phyloP scores from a whole-genome alignment of 805 yeast genomes.

The Metschnikowia lochheadii region DNA sequence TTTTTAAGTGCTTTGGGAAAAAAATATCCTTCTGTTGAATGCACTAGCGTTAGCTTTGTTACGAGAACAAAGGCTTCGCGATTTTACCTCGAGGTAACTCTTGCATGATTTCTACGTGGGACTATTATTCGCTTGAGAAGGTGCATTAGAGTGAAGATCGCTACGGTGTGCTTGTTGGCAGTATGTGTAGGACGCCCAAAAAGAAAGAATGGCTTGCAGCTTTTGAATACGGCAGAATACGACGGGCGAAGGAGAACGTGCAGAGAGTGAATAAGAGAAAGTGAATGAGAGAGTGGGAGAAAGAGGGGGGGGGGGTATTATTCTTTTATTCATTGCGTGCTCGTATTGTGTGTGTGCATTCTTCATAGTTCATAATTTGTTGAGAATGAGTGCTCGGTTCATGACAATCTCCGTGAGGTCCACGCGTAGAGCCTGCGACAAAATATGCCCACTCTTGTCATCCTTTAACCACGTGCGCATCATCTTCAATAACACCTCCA shows the following conservation, averaged over 20 bases:
- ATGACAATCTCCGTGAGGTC: slow-evolving; percentile 29
- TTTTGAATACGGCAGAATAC: not conserved
- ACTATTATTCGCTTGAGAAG: not conserved
- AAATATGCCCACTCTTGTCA: slow-evolving; percentile 12
- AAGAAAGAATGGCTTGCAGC: not conserved
- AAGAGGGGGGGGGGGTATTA: not conserved
- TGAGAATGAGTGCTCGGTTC: slow-evolving; percentile 29
- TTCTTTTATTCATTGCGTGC: not conserved
- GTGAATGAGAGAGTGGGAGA: too few relatives aligned
- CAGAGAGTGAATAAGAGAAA: not conserved
- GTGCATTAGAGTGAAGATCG: not conserved
- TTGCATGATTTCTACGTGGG: slow-evolving; percentile 2
- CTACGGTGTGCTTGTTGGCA: not conserved
- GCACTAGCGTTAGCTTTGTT: not conserved
- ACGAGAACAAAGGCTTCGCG: not conserved
- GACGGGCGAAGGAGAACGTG: not conserved
- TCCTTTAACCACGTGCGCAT: slow-evolving; percentile 31
- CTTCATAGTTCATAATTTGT: slow-evolving; percentile 22
- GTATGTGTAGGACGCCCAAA: not conserved
- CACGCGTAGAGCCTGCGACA: slow-evolving; percentile 24
- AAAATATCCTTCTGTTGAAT: too few relatives aligned
- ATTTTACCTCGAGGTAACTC: not conserved
- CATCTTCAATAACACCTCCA: slow-evolving; percentile 27
- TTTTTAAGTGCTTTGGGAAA: too few relatives aligned
- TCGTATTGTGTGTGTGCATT: not conserved